These are phyloP conservation scores for Ustilago crameri DNA, from an alignment of 1,284 basidiomycete species.

Conservation along the genomic window DNA sequence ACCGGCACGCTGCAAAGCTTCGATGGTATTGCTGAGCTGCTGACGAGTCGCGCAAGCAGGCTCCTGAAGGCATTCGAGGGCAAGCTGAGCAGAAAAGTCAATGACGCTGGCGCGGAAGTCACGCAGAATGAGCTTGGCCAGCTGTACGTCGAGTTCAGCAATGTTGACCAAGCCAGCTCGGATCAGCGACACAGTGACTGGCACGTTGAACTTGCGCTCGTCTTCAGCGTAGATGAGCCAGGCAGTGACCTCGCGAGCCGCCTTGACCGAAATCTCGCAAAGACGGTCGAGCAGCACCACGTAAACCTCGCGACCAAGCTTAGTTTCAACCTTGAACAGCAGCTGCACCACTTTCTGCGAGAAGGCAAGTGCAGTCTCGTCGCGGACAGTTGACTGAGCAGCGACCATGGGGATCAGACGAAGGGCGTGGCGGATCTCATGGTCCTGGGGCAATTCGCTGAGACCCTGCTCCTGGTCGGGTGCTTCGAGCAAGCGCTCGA, in stretches of 20 bases:
- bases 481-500: slow-evolving; percentile 60
- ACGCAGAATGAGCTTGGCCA: slow-evolving; percentile 83
- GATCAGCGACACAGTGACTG: slow-evolving; percentile 89
- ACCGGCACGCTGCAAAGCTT: slow-evolving; percentile 75
- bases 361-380: slow-evolving; percentile 87
- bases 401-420: slow-evolving; percentile 84
- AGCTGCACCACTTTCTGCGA: slow-evolving; percentile 87
- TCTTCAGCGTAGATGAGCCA: slow-evolving; percentile 98
- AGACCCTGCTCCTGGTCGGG: slow-evolving; percentile 47
- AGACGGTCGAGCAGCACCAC: slow-evolving; percentile 87
- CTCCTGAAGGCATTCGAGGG: slow-evolving; percentile 84
- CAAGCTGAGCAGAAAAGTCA: slow-evolving; percentile 83
- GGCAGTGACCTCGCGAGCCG: slow-evolving; percentile 93
- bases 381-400: slow-evolving; percentile 79
- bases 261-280: slow-evolving; percentile 88
- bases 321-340: slow-evolving; percentile 63
- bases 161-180: slow-evolving; percentile 83
- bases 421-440: slow-evolving; percentile 85
- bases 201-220: slow-evolving; percentile 90
- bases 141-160: slow-evolving; percentile 85
- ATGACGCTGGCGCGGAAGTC: slow-evolving; percentile 82
- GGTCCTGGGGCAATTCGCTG: slow-evolving; percentile 74
- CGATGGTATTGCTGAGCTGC: slow-evolving; percentile 84
- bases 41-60: slow-evolving; percentile 79
- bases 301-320: slow-evolving; percentile 72